Conservation (phyloP, 164 flowering plant genomes). For the Piper betle region DNA sequence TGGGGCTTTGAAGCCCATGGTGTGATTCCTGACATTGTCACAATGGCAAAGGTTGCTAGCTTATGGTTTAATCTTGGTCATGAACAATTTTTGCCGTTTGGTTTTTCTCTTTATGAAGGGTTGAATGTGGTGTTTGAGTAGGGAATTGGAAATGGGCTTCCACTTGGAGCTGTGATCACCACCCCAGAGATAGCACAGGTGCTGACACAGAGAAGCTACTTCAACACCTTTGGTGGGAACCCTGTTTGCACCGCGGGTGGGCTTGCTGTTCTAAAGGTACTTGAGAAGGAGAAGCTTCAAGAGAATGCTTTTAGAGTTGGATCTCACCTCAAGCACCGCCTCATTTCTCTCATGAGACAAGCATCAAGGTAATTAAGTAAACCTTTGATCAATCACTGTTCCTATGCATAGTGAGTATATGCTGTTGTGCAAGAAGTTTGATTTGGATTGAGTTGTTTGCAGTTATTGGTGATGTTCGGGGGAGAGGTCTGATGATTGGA, state of each 20-base stretch:
- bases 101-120: too few species aligned
- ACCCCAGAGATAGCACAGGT: conserved; percentile 89
- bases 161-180: conserved; percentile 93
- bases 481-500: conserved; percentile 84
- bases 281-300: conserved; percentile 84
- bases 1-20: conserved; percentile 94
- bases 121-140: conserved; percentile 8
- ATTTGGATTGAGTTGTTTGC: conserved; percentile 4
- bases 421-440: neutral
- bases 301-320: conserved; percentile 73
- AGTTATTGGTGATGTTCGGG: conserved; percentile 97
- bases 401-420: neutral
- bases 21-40: conserved; percentile 92
- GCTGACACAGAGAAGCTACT: conserved; percentile 59
- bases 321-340: conserved; percentile 59
- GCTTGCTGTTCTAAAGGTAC: conserved; percentile 71
- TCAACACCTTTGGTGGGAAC: conserved; percentile 96
- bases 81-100: neutral
- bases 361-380: conserved; percentile 49
- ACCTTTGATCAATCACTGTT: neutral
- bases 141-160: conserved; percentile 98
- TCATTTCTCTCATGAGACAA: conserved; percentile 52
- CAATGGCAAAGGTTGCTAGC: conserved; percentile 81
- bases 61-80: neutral
- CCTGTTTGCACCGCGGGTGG: conserved; percentile 90